These are phyloP conservation scores for Phaeophleospora eucalypticola DNA, from an alignment of 2,329 filamentous ascomycete species.

Conservation along the genomic window DNA sequence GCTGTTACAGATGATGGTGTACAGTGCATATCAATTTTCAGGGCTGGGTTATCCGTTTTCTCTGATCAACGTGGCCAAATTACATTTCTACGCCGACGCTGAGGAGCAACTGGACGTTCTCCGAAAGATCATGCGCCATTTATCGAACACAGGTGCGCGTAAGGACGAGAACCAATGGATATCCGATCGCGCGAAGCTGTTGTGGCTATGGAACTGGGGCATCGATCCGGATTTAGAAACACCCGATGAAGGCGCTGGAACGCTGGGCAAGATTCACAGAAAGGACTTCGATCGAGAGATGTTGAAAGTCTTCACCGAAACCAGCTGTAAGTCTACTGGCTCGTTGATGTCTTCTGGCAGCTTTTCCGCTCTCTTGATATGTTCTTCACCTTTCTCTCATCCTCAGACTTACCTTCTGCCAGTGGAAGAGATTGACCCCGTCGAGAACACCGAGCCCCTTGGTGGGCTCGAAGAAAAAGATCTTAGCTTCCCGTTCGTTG, in stretches of 20 bases:
- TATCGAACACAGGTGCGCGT: conserved; percentile 44
- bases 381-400: not conserved
- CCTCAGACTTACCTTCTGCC: conserved; percentile 15
- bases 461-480: conserved; percentile 16
- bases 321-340: conserved; percentile 29
- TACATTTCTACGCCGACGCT: conserved; percentile 60
- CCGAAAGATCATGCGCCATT: conserved; percentile 54
- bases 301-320: conserved; percentile 60
- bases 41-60: conserved; percentile 41
- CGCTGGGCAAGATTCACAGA: conserved; percentile 55
- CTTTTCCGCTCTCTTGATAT: not conserved
- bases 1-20: conserved; percentile 60
- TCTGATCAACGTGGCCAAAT: conserved; percentile 48
- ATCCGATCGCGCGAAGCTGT: conserved; percentile 57
- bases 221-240: conserved; percentile 41
- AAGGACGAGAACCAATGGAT: conserved; percentile 62
- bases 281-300: conserved; percentile 67
- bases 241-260: conserved; percentile 42
- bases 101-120: conserved; percentile 62
- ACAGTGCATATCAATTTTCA: conserved; percentile 43
- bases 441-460: conserved; percentile 19
- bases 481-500: conserved; percentile 20
- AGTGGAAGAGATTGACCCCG: conserved; percentile 26
- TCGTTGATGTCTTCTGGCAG: not conserved
- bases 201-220: conserved; percentile 74